Evolutionary conservation across 768 basidiomycete species (phyloP).

Genomic region (Suillus fuscotomentosus): DNA sequence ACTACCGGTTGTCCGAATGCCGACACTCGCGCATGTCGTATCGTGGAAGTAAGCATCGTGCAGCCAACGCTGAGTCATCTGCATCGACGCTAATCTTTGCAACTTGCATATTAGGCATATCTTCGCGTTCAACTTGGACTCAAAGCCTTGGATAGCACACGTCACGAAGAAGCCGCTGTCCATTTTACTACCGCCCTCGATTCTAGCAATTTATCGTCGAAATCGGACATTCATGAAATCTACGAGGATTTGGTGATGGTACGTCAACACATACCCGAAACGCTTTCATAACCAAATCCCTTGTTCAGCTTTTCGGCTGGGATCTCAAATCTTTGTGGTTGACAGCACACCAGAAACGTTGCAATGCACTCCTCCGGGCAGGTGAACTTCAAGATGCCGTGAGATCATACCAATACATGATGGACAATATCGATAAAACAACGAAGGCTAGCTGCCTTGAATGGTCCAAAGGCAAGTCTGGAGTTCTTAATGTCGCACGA

Average conservation of each 20-base stretch:
- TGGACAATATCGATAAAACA: background rate
- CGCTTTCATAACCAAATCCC: background rate
- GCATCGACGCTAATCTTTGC: background rate
- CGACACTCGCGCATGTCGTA: background rate
- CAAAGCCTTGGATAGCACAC: background rate
- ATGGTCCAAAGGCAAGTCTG: background rate
- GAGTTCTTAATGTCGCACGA: background rate
- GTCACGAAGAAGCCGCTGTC: background rate
- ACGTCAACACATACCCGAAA: background rate
- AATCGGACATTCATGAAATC: background rate
- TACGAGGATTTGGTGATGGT: background rate
- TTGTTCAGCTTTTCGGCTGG: background rate
- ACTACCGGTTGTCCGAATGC: background rate
- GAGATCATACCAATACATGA: background rate
- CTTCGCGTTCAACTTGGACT: background rate
- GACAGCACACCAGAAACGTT: background rate
- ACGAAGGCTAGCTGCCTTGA: background rate
- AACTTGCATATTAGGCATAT: background rate
- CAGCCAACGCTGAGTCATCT: background rate
- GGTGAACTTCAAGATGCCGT: background rate
- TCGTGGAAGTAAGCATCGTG: background rate
- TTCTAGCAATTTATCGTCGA: background rate
- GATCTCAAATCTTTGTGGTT: background rate
- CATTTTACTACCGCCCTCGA: background rate
- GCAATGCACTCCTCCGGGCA: background rate